Evolutionary conservation across 257 asterid species (phyloP), one percentile per base, ranked within the genome.

Genomic region (Jasminum sambac): DNA sequence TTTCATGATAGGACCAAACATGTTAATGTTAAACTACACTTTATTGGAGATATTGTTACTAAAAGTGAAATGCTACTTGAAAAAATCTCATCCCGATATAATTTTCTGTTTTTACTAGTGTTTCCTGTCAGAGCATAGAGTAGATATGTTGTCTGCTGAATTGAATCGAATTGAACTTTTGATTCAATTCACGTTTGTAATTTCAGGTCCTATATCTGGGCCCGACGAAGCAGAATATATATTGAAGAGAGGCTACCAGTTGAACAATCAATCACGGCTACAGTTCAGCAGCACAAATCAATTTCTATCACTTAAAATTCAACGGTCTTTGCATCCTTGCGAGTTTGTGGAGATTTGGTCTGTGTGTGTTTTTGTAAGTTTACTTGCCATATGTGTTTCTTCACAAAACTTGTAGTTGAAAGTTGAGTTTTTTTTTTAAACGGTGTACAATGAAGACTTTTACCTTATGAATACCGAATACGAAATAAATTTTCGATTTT

Each of bases 221-320:
- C 95, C 96, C 19, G 52, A 77, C 42, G 97, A 89, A 66, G 96
- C 99, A 57, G 96, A 90, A 70, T 83, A 86, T 80, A 91, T 94
- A 42, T 82, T 94, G 78, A 89, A 87, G 86, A 86, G 86, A 91
- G 99, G 82, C 87, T 94, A 60, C 97, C 96, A 17, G 97, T 94
- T 65, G 97, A 94, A 84, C 90, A 88, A 69, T 96, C 99, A 48
- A 89, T 94, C 52, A 86, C 91, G 71, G 74, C 85, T 72, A 88
- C 89, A 7, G 91, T 94, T 10, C 84, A 80, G 72, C 96, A 86
- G 74, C 89, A 89, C 83, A 94, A 94, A 74, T 83, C 95, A 44
- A 89, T 94, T 58, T 85, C 91, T 64, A 61, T 89, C 37, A 68
- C 78, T 43, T 85, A 64, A 85, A 50, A 21, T 10, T 42, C 48